phyloP scores from a whole-genome alignment of 345 rosid genomes.

The Eucalyptus caleyi region DNA sequence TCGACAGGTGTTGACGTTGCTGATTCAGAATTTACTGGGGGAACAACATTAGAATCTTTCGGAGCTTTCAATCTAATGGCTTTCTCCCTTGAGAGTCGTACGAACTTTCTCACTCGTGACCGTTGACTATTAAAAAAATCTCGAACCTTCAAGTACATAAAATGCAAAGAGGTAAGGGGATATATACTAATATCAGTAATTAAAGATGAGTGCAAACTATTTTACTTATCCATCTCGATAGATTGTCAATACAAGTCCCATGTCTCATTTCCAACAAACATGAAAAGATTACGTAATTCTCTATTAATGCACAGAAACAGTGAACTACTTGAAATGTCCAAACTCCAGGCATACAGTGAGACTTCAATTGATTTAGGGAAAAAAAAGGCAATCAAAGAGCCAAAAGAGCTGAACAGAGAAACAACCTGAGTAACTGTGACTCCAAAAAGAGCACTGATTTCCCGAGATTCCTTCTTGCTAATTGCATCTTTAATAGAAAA shows the following conservation, averaged over 20 bases:
- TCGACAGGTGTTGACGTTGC: conserved; percentile 15
- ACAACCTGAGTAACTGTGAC: conserved; percentile 78
- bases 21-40: conserved; percentile 20
- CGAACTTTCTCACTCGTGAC: conserved; percentile 73
- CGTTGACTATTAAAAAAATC: conserved; percentile 85
- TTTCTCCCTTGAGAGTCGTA: conserved; percentile 76
- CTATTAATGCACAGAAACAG: background rate
- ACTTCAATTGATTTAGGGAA: background rate
- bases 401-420: background rate
- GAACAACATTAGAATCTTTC: conserved; percentile 8
- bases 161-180: background rate
- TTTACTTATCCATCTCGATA: background rate
- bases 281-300: background rate
- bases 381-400: background rate
- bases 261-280: background rate
- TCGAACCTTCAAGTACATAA: conserved; percentile 38
- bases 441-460: conserved; percentile 88
- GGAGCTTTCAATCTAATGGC: conserved; percentile 18
- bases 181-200: background rate
- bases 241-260: background rate
- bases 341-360: background rate
- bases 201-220: background rate
- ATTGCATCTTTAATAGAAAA: conserved; percentile 90
- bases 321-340: background rate
- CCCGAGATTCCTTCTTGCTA: conserved; percentile 89